These are phyloP conservation scores for Paraphoma chrysanthemicola DNA, from an alignment of 2,329 filamentous ascomycete genomes.

Conservation along the genomic window DNA sequence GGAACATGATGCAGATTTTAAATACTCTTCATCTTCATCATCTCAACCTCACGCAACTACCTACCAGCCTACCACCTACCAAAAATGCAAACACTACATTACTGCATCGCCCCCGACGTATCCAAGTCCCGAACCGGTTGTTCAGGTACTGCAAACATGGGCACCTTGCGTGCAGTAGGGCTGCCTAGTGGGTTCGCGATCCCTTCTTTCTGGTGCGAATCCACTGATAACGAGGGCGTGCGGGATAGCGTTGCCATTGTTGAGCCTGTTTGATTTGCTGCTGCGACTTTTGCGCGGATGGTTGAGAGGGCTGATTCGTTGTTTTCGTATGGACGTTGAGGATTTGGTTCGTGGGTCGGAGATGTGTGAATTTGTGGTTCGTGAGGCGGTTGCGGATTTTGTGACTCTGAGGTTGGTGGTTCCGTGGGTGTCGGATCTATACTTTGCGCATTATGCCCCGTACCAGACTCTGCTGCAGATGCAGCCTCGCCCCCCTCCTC, in stretches of 20 bases:
- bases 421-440: too few species aligned
- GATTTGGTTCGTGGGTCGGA: background rate
- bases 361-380: conserved; percentile 2
- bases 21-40: background rate
- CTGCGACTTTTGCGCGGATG: conserved; percentile 30
- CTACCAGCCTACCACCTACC: background rate
- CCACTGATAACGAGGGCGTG: conserved; percentile 6
- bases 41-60: background rate
- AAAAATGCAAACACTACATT: background rate
- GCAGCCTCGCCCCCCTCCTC: conserved; percentile 5
- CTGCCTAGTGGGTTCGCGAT: conserved; percentile 31
- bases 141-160: conserved; percentile 53
- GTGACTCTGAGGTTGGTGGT: background rate
- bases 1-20: background rate
- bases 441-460: too few species aligned
- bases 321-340: conserved; percentile 24
- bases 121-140: conserved; percentile 52
- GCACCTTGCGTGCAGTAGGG: conserved; percentile 41
- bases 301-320: conserved; percentile 31
- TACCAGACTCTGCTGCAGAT: background rate
- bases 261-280: conserved; percentile 16
- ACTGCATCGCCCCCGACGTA: conserved; percentile 27
- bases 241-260: conserved; percentile 12
- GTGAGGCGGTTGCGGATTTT: background rate
- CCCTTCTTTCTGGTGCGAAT: conserved; percentile 8